Base-by-base conservation (phyloP, 2,329 filamentous ascomycete species). In the Didymosphaeria variabile region DNA sequence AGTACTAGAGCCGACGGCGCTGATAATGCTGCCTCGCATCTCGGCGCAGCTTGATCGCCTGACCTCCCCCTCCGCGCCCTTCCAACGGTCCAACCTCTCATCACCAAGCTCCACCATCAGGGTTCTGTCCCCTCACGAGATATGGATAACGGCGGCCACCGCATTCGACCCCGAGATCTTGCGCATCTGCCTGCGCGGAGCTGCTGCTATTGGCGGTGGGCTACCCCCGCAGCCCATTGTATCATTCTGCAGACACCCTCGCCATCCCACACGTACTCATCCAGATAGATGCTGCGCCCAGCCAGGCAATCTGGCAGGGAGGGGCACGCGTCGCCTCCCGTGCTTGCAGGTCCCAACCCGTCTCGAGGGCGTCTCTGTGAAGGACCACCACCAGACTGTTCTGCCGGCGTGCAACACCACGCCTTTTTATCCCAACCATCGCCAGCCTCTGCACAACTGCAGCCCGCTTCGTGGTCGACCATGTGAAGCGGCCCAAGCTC, bases 361-460 rank as follows among this genome's bases (percentile, higher is more conserved):
- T 23, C 23, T 31, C 36, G 34, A 42, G 34, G 19, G 47, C 29
- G 5, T 51, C 46, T 13, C 26, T 29, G 31, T 9, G 26, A 29
- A 29, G 26, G 26, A 3, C 23, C 17, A 3, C 17, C 26, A 29
- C 6, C 49, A 6, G 9, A 8, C 19, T 21, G 32, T 15, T 38
- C 31, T 15, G 34, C 21, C 29, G 32, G 32, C 58, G 19, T 56
- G 31, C 63, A 63, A 64, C 63, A 66, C 59, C 68, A 65, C 4
- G 36, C 56, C 53, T 23, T 62, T 49, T 61, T 63, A 59, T 61
- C 50, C 58, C 59, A 54, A 55, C 63, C 64, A 67, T 61, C 58
- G 55, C 64, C 62, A 65, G 60, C 64, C 62, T 68, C 55, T 73
- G 71, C 72, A 74, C 72, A 75, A 73, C 66, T 72, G 63, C 47